Evolutionary conservation across 768 basidiomycete species (phyloP).

Genomic region (Boletellus ananas): DNA sequence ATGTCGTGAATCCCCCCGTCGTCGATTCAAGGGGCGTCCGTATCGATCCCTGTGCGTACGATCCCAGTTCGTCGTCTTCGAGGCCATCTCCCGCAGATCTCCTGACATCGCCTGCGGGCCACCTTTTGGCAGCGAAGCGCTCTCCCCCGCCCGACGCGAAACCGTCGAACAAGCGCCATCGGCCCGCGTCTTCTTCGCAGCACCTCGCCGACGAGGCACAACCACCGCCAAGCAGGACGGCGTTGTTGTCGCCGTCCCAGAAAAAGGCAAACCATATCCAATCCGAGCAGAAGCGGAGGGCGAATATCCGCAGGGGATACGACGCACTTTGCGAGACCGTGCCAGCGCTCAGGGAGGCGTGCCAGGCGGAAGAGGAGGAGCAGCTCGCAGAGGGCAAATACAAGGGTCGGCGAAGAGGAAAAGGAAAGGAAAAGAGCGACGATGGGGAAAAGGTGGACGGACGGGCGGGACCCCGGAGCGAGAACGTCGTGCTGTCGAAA

Average conservation of each 20-base stretch:
- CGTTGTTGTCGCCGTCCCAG: conserved; percentile 73
- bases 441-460: conserved; percentile 72
- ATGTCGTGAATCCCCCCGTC: conserved; percentile 1
- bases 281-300: conserved; percentile 89
- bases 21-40: conserved; percentile 10
- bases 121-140: conserved; percentile 21
- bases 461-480: conserved; percentile 84
- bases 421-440: conserved; percentile 38
- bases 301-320: conserved; percentile 86
- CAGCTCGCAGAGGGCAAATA: conserved; percentile 31
- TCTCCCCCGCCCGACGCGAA: conserved; percentile 24
- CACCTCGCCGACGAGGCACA: conserved; percentile 11
- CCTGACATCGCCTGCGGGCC: conserved; percentile 13
- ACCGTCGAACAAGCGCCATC: conserved; percentile 33
- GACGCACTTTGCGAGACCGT: conserved; percentile 83
- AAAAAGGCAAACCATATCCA: conserved; percentile 95
- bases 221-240: conserved; percentile 5
- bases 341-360: conserved; percentile 77
- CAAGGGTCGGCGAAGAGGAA: conserved; percentile 36
- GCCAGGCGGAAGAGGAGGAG: conserved; percentile 67
- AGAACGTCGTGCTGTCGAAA: conserved; percentile 84
- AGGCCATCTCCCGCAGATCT: conserved; percentile 24
- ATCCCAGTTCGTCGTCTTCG: conserved; percentile 25
- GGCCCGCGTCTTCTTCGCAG: conserved; percentile 17
- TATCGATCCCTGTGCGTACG: conserved; percentile 8